Base-by-base conservation (phyloP, 169 alveolate species). In the Plasmodium sp. region DNA sequence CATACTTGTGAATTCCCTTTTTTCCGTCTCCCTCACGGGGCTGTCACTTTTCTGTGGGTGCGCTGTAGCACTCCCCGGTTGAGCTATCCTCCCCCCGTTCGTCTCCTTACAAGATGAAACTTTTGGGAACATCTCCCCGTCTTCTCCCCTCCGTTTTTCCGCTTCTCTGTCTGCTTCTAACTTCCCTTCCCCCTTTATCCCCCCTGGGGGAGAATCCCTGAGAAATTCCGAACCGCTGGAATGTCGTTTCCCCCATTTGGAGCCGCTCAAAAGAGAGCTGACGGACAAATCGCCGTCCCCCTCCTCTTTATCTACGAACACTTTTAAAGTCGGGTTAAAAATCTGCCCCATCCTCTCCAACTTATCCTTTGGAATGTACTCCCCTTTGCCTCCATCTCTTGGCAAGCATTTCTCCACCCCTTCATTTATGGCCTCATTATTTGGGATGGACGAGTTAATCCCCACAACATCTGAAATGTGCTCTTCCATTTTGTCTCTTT, bases 401-500 rank as follows among this genome's bases (percentile, higher is more conserved):
- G 39, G 27, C 5, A 75, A 77, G 36, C 39, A 75, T 79, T 86
- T 86, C 62, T 77, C 54, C 7, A 79, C 27, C 5, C 67, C 56
- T 58, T 86, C 93, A 77, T 86, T 86, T 54, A 86, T 86, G n/a
- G 18, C 12, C 12, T 71, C 54, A 77, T 86, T 86, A 54, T 54
- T 34, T 1, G 93, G 93, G 31, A 86, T 86, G 62, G 48, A 33
- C 10, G 33, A 39, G 12, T 84, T 62, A 75, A 86, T 75, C 39
- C 93, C 93, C 16, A 86, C 93, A 16, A 86, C 77, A 33, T 86
- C 88, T 36, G 93, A 86, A 75, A 86, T 77, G 2, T 77, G 48
- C 36, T 86, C 86, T 51, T 86, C 93, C 27, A 86, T 22, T 51
- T 86, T 79, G 14, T 36, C 81, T 58, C 77, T 86, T 67, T 86